phyloP scores from a whole-genome alignment of 176 grass and related monocot genomes.

The Phragmites australis region DNA sequence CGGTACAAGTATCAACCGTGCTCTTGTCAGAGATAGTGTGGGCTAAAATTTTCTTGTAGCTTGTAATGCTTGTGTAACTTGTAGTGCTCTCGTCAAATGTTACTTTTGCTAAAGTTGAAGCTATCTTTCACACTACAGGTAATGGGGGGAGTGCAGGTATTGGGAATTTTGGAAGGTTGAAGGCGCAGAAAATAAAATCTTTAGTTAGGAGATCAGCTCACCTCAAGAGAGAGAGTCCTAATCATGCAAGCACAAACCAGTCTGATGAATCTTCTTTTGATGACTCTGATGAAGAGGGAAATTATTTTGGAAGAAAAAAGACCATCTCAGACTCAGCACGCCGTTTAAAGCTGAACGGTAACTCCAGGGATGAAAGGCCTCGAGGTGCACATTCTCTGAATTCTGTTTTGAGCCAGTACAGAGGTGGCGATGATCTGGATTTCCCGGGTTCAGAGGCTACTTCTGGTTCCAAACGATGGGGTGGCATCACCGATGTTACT shows the following conservation, averaged over 20 bases:
- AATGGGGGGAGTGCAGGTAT: neutral
- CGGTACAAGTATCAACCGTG: neutral
- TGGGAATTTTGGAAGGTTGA: conserved; percentile 62
- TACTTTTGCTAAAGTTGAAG: neutral
- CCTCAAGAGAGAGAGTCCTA: conserved; percentile 34
- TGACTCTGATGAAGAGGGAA: conserved; percentile 18
- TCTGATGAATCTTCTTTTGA: neutral
- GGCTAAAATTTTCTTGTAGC: neutral
- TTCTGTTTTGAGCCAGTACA: conserved; percentile 34
- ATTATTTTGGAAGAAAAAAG: conserved; percentile 20
- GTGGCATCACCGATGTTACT: conserved; percentile 37
- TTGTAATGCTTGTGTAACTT: neutral
- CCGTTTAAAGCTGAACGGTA: neutral
- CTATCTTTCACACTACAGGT: conserved; percentile 42
- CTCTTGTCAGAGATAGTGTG: neutral
- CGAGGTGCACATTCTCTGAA: conserved; percentile 32
- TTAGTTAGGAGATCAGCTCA: conserved; percentile 52
- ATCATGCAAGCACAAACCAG: neutral
- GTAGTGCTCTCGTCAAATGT: neutral
- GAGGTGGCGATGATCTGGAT: conserved; percentile 1
- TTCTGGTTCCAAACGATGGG: conserved; percentile 55
- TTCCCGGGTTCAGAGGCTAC: neutral
- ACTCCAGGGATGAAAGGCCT: conserved; percentile 22
- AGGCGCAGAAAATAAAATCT: conserved; percentile 63
- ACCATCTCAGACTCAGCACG: neutral